These are phyloP conservation scores for Dictyostelium brefeldianum DNA, from an alignment of 78 protist species.

Conservation along the genomic window DNA sequence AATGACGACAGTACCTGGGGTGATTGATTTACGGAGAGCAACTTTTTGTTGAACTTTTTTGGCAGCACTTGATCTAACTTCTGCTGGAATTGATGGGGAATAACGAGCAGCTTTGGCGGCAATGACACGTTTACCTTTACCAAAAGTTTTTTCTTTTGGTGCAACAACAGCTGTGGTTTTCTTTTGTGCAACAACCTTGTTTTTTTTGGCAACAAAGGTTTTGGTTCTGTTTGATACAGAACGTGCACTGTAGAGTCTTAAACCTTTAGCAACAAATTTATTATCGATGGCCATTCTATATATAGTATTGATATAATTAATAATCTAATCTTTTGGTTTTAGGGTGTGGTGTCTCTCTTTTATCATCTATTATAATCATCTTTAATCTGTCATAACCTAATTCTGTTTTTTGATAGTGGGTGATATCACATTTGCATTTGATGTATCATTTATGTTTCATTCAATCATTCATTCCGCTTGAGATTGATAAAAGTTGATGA, in stretches of 20 bases:
- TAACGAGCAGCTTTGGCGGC: conserved; percentile 15
- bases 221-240: conserved; percentile 62
- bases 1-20: conserved; percentile 98
- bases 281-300: conserved; percentile 47
- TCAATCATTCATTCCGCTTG: too few species aligned
- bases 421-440: neutral
- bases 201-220: conserved; percentile 49
- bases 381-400: neutral
- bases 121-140: conserved; percentile 48
- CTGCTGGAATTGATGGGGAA: conserved; percentile 49
- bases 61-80: conserved; percentile 30
- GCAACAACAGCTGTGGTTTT: conserved; percentile 30
- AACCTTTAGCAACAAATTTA: conserved; percentile 54
- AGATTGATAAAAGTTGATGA: too few species aligned
- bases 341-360: neutral
- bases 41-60: neutral
- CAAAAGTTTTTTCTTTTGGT: conserved; percentile 8
- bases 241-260: conserved; percentile 46
- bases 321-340: neutral
- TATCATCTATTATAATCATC: neutral
- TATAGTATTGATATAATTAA: neutral
- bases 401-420: neutral
- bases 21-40: conserved; percentile 89
- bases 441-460: too few species aligned
- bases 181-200: conserved; percentile 52